Evolutionary conservation across 2,329 filamentous ascomycete genomes (phyloP).

Genomic region (Pyrenophora teres): DNA sequence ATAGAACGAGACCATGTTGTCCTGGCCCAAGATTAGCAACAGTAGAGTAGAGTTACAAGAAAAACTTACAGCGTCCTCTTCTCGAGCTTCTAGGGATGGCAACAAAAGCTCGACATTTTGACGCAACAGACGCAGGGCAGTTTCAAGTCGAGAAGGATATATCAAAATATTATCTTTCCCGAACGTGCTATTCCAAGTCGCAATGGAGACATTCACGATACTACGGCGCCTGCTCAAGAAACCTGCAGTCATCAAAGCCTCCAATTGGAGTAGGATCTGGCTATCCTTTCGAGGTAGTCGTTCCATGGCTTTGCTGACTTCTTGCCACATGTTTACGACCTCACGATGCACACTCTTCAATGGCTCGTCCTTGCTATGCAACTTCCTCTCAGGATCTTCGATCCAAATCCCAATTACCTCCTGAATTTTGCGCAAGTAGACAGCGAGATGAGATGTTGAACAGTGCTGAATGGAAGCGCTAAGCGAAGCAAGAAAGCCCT

Average conservation of each 20-base stretch:
- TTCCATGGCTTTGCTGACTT: slow-evolving; percentile 60
- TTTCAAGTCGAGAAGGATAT: slow-evolving; percentile 69
- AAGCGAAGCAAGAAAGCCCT: slow-evolving; percentile 60
- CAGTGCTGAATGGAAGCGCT: slow-evolving; percentile 48
- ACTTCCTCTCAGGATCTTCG: slow-evolving; percentile 55
- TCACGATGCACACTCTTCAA: slow-evolving; percentile 31
- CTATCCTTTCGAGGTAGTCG: slow-evolving; percentile 62
- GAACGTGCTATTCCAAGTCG: slow-evolving; percentile 73
- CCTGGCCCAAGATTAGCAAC: slow-evolving; percentile 39
- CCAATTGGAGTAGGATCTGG: slow-evolving; percentile 59
- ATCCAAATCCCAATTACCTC: slow-evolving; percentile 67
- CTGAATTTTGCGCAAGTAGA: slow-evolving; percentile 65
- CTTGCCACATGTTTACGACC: slow-evolving; percentile 48
- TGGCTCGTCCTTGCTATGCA: slow-evolving; percentile 30
- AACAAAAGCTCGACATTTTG: slow-evolving; percentile 58
- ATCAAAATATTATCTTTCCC: slow-evolving; percentile 62
- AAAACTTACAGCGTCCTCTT: slow-evolving; percentile 46
- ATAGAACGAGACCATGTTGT: slow-evolving; percentile 40
- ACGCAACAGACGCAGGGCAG: slow-evolving; percentile 65
- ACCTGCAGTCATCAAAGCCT: slow-evolving; percentile 57
- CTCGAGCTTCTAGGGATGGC: slow-evolving; percentile 52
- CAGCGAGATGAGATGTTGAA: slow-evolving; percentile 56
- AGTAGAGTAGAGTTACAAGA: slow-evolving; percentile 47
- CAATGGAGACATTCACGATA: slow-evolving; percentile 58
- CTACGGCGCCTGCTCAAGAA: slow-evolving; percentile 58